These are phyloP conservation scores for Westerdykella aurantiaca DNA, from an alignment of 2,329 filamentous ascomycete genomes.

Conservation along the genomic window DNA sequence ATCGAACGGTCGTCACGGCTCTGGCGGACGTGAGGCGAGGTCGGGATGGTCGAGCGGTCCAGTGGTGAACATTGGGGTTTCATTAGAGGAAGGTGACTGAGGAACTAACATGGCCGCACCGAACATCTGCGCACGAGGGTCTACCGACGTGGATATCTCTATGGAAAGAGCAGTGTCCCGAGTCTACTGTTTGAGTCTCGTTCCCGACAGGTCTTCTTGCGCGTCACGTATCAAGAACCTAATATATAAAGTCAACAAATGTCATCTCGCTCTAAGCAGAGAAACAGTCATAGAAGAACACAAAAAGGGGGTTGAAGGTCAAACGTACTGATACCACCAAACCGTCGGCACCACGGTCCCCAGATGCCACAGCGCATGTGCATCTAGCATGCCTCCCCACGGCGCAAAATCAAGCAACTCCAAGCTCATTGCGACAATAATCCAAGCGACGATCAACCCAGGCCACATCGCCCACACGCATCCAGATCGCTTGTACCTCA, in stretches of 20 bases:
- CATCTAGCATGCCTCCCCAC: slow-evolving; percentile 74
- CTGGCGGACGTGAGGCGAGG: too few species aligned
- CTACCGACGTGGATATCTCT: too few species aligned
- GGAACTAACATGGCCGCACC: too few species aligned
- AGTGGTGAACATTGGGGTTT: too few species aligned
- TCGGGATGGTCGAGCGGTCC: too few species aligned
- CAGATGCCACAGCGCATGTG: slow-evolving; percentile 92
- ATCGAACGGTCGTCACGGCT: too few species aligned
- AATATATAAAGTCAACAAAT: slow-evolving; percentile 8
- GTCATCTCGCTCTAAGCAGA: slow-evolving; percentile 4
- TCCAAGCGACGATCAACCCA: slow-evolving; percentile 83
- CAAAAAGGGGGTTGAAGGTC: not conserved
- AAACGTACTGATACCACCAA: slow-evolving; percentile 88
- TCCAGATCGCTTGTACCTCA: slow-evolving; percentile 64
- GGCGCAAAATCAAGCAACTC: slow-evolving; percentile 94
- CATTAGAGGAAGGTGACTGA: too few species aligned
- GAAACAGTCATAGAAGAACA: not conserved
- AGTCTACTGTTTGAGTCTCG: slow-evolving; percentile 62
- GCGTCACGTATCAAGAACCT: slow-evolving; percentile 86
- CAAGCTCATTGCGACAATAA: slow-evolving; percentile 89
- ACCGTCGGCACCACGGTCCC: slow-evolving; percentile 83
- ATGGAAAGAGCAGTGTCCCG: too few species aligned
- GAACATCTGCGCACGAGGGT: too few species aligned
- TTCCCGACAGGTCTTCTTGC: slow-evolving; percentile 69
- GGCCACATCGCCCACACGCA: slow-evolving; percentile 83